Base-by-base conservation (phyloP, 1,284 basidiomycete species). In the Ceratobasidium sp. region DNA sequence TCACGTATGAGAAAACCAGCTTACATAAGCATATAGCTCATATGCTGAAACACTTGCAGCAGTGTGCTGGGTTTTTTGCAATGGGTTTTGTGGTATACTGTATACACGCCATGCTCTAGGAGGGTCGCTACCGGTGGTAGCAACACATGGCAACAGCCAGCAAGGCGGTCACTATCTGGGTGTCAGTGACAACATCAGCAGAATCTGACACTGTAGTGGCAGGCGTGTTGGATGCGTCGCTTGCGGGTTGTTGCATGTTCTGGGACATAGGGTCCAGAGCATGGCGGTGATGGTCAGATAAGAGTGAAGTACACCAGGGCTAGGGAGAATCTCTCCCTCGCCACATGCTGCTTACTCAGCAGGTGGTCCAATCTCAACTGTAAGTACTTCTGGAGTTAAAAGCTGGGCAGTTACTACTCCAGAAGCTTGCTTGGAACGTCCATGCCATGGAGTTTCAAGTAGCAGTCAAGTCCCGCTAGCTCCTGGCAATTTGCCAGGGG, bases 381-480 rank as follows among this genome's bases (percentile, higher is more conserved):
- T 9, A 3, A 20, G 20, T 23, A 23, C 20, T 23, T 23, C 53
- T 18, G 53, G 18, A 23, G 46, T 49, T 55, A 55, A 55, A 10
- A 10, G 53, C 53, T 18, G 18, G n/a, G 53, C 53, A 18, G 53
- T 55, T 55, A 55, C n/a, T 55, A 55, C n/a, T 23, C n/a, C n/a
- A 18, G 53, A 20, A 55, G n/a, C 18, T 55, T 23, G 3, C 20
- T 23, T 20, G n/a, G 53, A 55, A 23, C 18, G 7, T n/a, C 53
- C 53, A 82, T 72, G 6, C 81, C 81, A 13, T 76, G 68, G 0
- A 83, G 70, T 15, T 82, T 78, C 1, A 84, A 79, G 77, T 85
- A 85, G 15, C 75, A 20, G 44, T 84, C 83, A 1, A 85, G 72
- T 0, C 82, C 83, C 33, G 78, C 70, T 0, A 84, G 78, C 0